Percentiles rank a stretch among this genome's conserved stretches.
Evolutionary conservation across 2,329 filamentous ascomycete species (phyloP).

Genomic region (Beauveria rudraprayagi): DNA sequence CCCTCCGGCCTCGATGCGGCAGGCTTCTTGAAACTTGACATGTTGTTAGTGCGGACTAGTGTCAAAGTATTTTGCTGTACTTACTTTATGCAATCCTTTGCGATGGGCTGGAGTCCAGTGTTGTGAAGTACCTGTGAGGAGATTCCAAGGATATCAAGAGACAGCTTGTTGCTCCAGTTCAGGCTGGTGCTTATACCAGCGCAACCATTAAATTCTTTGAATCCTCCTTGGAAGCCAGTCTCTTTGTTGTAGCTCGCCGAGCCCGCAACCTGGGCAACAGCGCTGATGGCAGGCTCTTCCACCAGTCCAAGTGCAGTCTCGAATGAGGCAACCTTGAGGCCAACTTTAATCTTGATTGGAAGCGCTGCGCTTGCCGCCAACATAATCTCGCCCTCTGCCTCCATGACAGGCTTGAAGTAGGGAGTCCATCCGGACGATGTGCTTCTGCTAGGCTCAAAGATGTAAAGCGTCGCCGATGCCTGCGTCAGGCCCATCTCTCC

Average conservation of each 20-base stretch:
- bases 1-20: neutral
- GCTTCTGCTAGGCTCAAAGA: constrained; percentile 17
- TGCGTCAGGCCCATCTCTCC: constrained; percentile 23
- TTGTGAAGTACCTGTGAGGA: constrained; percentile 16
- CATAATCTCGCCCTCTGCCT: constrained; percentile 21
- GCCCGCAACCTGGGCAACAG: constrained; percentile 15
- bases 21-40: neutral
- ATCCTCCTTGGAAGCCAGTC: constrained; percentile 14
- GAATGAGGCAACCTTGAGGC: constrained; percentile 17
- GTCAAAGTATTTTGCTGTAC: neutral
- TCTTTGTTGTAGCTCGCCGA: constrained; percentile 11
- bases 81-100: constrained; percentile 18
- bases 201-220: constrained; percentile 18
- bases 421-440: constrained; percentile 19
- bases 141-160: constrained; percentile 15
- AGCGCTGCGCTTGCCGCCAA: constrained; percentile 21
- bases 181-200: constrained; percentile 20
- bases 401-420: constrained; percentile 22
- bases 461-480: constrained; percentile 18
- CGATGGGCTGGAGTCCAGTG: constrained; percentile 16
- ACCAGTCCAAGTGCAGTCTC: constrained; percentile 17
- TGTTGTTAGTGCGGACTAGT: neutral
- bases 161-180: constrained; percentile 22
- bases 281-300: constrained; percentile 23
- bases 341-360: constrained; percentile 21